A percentile compares a stretch with the other conserved stretches of the same genome.
phyloP scores from a whole-genome alignment of 352 stramenopile genomes.

The Globisporangium barbulae region DNA sequence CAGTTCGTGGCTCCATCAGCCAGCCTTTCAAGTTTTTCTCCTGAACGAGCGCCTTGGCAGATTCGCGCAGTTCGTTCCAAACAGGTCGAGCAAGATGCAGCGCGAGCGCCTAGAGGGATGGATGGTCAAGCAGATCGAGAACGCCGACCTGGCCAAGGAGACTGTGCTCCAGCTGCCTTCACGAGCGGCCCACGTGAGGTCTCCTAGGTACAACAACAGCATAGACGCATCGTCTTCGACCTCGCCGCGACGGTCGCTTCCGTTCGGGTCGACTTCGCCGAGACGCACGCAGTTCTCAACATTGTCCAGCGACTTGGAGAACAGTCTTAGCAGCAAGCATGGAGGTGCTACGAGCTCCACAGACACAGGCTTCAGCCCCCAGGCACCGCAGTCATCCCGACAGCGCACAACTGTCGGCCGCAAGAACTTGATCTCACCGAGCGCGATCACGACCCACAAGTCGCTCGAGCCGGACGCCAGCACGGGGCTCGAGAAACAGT shows the following conservation, averaged over 20 bases:
- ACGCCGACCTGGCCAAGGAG: slow-evolving; percentile 62
- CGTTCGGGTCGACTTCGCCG: slow-evolving; percentile 3
- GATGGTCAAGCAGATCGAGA: slow-evolving; percentile 73
- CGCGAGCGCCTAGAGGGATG: slow-evolving; percentile 66
- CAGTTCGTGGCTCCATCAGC: too few relatives aligned
- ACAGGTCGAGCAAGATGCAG: slow-evolving; percentile 38
- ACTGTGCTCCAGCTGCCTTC: slow-evolving; percentile 57
- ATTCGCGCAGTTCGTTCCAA: neutral
- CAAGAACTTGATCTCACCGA: slow-evolving; percentile 9
- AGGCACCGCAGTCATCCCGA: slow-evolving; percentile 14
- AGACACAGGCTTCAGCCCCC: neutral
- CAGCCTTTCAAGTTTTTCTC: too few relatives aligned
- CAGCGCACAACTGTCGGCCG: neutral
- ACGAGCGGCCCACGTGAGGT: neutral
- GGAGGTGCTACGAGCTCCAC: neutral
- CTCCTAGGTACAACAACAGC: neutral
- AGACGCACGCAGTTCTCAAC: slow-evolving; percentile 15
- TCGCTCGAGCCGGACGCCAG: slow-evolving; percentile 20
- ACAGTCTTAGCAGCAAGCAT: neutral
- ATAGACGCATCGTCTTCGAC: neutral
- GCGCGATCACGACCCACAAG: neutral
- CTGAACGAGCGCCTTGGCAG: neutral
- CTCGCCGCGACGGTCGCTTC: slow-evolving; percentile 17
- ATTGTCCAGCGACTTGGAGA: neutral
- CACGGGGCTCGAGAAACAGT: slow-evolving; percentile 40